Conservation (phyloP, 2,329 filamentous ascomycete genomes). For the Pyrenochaeta sp. region DNA sequence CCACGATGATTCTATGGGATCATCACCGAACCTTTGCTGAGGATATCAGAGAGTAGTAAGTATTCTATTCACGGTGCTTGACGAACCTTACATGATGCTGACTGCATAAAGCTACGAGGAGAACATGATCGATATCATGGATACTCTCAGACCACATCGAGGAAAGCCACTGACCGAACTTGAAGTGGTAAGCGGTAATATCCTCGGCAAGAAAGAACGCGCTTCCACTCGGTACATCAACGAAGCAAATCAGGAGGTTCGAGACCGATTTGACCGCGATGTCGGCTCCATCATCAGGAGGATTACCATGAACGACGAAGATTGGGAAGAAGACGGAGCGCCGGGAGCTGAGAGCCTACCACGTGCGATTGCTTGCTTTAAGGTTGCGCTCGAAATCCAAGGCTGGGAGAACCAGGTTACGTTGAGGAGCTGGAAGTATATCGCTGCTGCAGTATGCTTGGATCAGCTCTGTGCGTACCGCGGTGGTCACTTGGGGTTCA, state of each 20-base stretch:
- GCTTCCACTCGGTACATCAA: constrained; percentile 40
- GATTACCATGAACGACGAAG: constrained; percentile 51
- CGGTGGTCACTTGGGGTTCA: neutral
- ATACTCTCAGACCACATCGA: constrained; percentile 39
- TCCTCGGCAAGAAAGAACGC: constrained; percentile 59
- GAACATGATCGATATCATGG: constrained; percentile 58
- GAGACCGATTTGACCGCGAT: constrained; percentile 52
- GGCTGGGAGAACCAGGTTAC: constrained; percentile 35
- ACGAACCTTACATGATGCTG: neutral
- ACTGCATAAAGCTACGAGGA: constrained; percentile 66
- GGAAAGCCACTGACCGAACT: constrained; percentile 40
- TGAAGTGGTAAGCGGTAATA: constrained; percentile 63
- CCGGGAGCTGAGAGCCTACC: constrained; percentile 55
- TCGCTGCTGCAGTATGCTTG: constrained; percentile 60
- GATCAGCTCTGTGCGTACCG: constrained; percentile 53
- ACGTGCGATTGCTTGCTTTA: constrained; percentile 59
- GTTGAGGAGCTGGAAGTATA: constrained; percentile 61
- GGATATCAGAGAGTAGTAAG: constrained; percentile 53
- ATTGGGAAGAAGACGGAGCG: constrained; percentile 31
- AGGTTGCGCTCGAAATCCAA: constrained; percentile 48
- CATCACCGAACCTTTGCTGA: constrained; percentile 50
- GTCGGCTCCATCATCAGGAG: constrained; percentile 53
- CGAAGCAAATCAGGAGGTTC: constrained; percentile 44
- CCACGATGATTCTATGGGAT: constrained; percentile 50
- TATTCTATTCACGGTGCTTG: constrained; percentile 1